Percentiles rank a stretch among this genome's conserved stretches.
Conservation (phyloP, 257 asterid genomes). For the Nicotiana sylvestris region DNA sequence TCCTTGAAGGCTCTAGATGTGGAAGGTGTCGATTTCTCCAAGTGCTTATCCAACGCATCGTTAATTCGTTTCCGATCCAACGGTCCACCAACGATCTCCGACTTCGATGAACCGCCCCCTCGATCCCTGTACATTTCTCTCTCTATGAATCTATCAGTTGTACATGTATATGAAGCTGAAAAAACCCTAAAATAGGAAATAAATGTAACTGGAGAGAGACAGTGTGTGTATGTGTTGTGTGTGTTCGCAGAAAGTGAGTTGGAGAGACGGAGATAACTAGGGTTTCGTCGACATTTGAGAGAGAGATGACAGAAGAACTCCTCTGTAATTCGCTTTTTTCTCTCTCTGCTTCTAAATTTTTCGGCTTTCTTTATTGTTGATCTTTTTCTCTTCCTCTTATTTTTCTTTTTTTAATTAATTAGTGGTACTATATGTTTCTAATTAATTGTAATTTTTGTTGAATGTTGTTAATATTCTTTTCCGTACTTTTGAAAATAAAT, state of each 20-base stretch:
- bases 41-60: slow-evolving; percentile 86
- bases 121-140: slow-evolving; percentile 71
- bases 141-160: not conserved
- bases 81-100: slow-evolving; percentile 60
- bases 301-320: not conserved
- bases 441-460: not conserved
- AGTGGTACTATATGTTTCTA: not conserved
- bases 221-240: not conserved
- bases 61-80: slow-evolving; percentile 97
- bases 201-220: not conserved
- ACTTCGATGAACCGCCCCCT: slow-evolving; percentile 58
- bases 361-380: not conserved
- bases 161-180: not conserved
- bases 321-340: not conserved
- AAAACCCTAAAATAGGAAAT: not conserved
- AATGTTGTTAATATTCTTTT: not conserved
- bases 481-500: not conserved
- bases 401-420: not conserved
- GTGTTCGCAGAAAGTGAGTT: not conserved
- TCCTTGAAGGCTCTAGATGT: slow-evolving; percentile 59
- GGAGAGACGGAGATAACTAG: slow-evolving; percentile 23
- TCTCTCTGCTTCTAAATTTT: not conserved
- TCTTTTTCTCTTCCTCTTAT: not conserved
- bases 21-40: slow-evolving; percentile 89
- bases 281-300: slow-evolving; percentile 22